These are phyloP conservation scores for Chaetomium fimeti DNA, from an alignment of 495 filamentous ascomycete genomes.

Conservation along the genomic window DNA sequence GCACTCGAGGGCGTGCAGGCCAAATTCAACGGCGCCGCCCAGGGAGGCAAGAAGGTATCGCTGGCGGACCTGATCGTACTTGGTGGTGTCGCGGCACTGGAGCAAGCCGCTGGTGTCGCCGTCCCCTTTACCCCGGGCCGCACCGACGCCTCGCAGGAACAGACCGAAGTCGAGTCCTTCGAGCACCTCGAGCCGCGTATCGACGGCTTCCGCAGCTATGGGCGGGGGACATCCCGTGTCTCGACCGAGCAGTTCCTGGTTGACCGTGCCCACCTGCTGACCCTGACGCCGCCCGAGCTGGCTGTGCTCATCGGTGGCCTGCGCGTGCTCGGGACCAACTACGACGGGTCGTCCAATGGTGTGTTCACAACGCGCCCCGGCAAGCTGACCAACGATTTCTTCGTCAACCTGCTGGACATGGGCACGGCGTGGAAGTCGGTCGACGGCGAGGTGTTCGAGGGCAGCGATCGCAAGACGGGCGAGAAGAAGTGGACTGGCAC, in stretches of 20 bases:
- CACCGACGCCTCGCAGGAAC: slow-evolving; percentile 55
- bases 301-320: slow-evolving; percentile 66
- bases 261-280: slow-evolving; percentile 65
- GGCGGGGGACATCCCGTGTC: slow-evolving; percentile 56
- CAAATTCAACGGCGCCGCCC: slow-evolving; percentile 60
- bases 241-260: slow-evolving; percentile 64
- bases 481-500: slow-evolving; percentile 65
- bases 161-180: slow-evolving; percentile 65
- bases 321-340: slow-evolving; percentile 64
- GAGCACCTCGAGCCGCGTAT: slow-evolving; percentile 57
- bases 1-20: slow-evolving; percentile 61
- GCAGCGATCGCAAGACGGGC: slow-evolving; percentile 64
- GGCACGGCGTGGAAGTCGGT: slow-evolving; percentile 60
- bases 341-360: slow-evolving; percentile 59
- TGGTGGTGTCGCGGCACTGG: slow-evolving; percentile 64
- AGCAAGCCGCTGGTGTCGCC: slow-evolving; percentile 57
- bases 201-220: slow-evolving; percentile 76
- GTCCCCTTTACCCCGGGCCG: slow-evolving; percentile 53
- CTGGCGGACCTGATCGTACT: slow-evolving; percentile 71
- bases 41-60: slow-evolving; percentile 63
- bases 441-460: slow-evolving; percentile 57
- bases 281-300: slow-evolving; percentile 64
- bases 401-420: slow-evolving; percentile 69
- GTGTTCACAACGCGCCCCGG: slow-evolving; percentile 64
- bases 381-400: slow-evolving; percentile 71